Percentiles rank a stretch among this genome's conserved stretches.
phyloP scores from a whole-genome alignment of 371 early-diverging fungal genomes.

The Syncephalastrum sp. region DNA sequence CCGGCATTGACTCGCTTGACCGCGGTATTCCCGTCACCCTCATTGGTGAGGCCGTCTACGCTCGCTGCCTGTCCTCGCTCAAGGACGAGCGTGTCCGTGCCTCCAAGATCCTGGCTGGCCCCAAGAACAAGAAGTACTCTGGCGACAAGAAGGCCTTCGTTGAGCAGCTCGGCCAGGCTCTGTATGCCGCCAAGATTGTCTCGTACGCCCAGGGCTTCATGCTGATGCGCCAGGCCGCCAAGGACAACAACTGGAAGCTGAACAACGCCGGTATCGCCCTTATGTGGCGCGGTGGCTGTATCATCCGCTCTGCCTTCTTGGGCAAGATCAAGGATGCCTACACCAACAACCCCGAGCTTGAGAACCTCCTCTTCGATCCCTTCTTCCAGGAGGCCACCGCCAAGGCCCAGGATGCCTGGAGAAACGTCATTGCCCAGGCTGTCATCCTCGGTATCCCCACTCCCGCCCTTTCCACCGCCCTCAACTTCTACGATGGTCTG shows the following conservation, averaged over 20 bases:
- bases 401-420: slow-evolving; percentile 85
- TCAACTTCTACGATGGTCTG: slow-evolving; percentile 97
- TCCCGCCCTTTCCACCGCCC: slow-evolving; percentile 90
- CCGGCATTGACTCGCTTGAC: slow-evolving; percentile 93
- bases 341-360: slow-evolving; percentile 80
- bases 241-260: slow-evolving; percentile 91
- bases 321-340: slow-evolving; percentile 96
- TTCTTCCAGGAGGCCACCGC: slow-evolving; percentile 93
- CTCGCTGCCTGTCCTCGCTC: slow-evolving; percentile 93
- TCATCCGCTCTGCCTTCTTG: slow-evolving; percentile 94
- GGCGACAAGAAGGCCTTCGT: slow-evolving; percentile 87
- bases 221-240: slow-evolving; percentile 95
- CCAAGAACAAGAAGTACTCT: slow-evolving; percentile 60
- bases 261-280: slow-evolving; percentile 95
- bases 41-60: slow-evolving; percentile 97
- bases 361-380: slow-evolving; percentile 88
- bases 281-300: slow-evolving; percentile 99
- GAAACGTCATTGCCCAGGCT: slow-evolving; percentile 85
- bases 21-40: slow-evolving; percentile 92
- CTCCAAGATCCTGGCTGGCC: slow-evolving; percentile 81
- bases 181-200: slow-evolving; percentile 96
- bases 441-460: slow-evolving; percentile 87
- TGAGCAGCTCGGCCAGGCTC: slow-evolving; percentile 88
- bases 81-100: slow-evolving; percentile 94
- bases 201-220: slow-evolving; percentile 99